Percentiles rank a stretch among this genome's conserved stretches.
Evolutionary conservation across 1,284 basidiomycete genomes (phyloP).

Genomic region (Malassezia japonica): DNA sequence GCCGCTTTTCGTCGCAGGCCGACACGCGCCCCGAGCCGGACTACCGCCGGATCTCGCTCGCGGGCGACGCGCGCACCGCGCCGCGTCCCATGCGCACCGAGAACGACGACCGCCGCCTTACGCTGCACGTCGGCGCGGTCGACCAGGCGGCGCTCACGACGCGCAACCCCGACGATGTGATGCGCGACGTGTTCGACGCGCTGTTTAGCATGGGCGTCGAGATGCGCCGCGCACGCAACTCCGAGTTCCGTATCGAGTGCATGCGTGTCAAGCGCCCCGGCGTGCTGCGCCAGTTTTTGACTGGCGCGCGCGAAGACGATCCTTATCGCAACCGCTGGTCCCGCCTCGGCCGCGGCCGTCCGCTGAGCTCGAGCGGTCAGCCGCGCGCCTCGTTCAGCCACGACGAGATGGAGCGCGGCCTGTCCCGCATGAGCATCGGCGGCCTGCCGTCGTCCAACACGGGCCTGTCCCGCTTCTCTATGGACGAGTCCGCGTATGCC

Average conservation of each 20-base stretch:
- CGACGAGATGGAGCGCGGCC: constrained; percentile 9
- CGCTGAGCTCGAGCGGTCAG: constrained; percentile 13
- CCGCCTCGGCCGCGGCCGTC: not conserved
- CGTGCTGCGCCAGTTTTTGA: constrained; percentile 5
- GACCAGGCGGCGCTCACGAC: constrained; percentile 85
- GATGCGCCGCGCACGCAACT: constrained; percentile 67
- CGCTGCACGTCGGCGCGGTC: constrained; percentile 81
- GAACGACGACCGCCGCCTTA: constrained; percentile 50
- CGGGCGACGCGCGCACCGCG: not conserved
- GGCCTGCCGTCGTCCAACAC: not conserved
- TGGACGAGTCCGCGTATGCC: constrained; percentile 2
- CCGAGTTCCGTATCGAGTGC: constrained; percentile 53
- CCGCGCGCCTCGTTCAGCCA: constrained; percentile 21
- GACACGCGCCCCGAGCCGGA: not conserved
- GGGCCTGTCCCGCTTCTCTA: constrained; percentile 10
- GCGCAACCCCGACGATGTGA: constrained; percentile 71
- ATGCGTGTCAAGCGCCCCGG: constrained; percentile 33
- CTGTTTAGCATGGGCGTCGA: constrained; percentile 84
- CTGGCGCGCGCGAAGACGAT: not conserved
- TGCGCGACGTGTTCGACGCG: constrained; percentile 69
- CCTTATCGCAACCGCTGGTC: constrained; percentile 5
- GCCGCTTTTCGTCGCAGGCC: not conserved
- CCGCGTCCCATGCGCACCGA: not conserved
- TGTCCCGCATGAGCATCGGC: constrained; percentile 9
- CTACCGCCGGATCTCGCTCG: not conserved